Percentiles rank a stretch among this genome's conserved stretches.
Evolutionary conservation across 306 rosid species (phyloP).

Genomic region (Corylus americana): DNA sequence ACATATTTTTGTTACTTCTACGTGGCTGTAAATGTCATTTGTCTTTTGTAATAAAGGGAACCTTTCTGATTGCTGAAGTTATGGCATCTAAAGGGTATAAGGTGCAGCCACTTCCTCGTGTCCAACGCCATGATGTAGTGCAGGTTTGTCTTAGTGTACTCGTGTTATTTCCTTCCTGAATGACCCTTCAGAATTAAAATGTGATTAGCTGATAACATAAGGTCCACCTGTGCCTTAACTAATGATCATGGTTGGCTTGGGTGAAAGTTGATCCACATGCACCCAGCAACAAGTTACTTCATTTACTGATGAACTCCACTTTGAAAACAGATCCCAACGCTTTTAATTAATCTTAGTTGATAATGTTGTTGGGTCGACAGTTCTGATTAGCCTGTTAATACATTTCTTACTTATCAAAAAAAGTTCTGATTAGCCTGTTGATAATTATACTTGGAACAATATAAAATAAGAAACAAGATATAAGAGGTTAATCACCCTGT

Average conservation of each 20-base stretch:
- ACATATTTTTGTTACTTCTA: slow-evolving; percentile 22
- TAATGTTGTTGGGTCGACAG: not conserved
- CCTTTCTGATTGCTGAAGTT: slow-evolving; percentile 81
- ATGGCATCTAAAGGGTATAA: slow-evolving; percentile 77
- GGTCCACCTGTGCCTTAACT: not conserved
- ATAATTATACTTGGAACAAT: not conserved
- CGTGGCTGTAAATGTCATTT: slow-evolving; percentile 21
- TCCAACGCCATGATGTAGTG: slow-evolving; percentile 69
- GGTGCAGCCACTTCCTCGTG: slow-evolving; percentile 89
- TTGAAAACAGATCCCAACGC: not conserved
- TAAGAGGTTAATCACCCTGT: slow-evolving; percentile 5
- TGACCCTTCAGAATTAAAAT: slow-evolving; percentile 1
- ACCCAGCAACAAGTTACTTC: slow-evolving; percentile 9
- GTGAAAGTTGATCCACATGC: slow-evolving; percentile 15
- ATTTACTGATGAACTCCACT: not conserved
- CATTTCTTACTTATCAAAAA: too few relatives aligned
- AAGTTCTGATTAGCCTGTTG: not conserved
- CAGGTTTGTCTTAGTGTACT: slow-evolving; percentile 54
- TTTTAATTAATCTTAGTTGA: not conserved
- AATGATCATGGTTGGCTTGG: not conserved
- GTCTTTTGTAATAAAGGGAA: slow-evolving; percentile 54
- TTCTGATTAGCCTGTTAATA: not conserved
- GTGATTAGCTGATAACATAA: not conserved
- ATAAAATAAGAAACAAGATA: not conserved
- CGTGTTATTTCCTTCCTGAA: not conserved